phyloP scores from a whole-genome alignment of 805 yeast genomes.

The Candida argentea region DNA sequence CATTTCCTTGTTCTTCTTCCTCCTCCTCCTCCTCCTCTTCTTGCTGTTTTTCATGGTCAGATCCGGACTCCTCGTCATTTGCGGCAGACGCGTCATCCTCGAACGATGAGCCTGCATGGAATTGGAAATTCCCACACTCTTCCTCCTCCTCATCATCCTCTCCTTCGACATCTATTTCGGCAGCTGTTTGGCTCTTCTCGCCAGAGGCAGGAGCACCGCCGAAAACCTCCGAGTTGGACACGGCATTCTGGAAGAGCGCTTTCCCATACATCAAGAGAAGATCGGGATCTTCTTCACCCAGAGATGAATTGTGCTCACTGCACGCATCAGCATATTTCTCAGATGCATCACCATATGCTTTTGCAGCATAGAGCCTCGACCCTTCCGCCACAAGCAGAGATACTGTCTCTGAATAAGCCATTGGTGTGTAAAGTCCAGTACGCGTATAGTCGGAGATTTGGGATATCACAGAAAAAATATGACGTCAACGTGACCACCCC shows the following conservation, averaged over 20 bases:
- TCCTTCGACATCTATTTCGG: too few relatives aligned
- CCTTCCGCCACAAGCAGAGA: slow-evolving; percentile 48
- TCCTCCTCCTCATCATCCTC: slow-evolving; percentile 10
- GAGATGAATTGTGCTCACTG: slow-evolving; percentile 36
- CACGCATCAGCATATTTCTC: slow-evolving; percentile 70
- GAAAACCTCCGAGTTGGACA: slow-evolving; percentile 62
- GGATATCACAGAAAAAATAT: too few relatives aligned
- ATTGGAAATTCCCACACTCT: slow-evolving; percentile 19
- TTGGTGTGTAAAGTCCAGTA: too few relatives aligned
- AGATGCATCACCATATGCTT: slow-evolving; percentile 58
- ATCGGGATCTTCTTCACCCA: slow-evolving; percentile 62
- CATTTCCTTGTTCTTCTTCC: slow-evolving; percentile 12
- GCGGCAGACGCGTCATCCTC: slow-evolving; percentile 12
- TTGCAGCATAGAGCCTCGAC: slow-evolving; percentile 51
- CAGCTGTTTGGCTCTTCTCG: slow-evolving; percentile 13
- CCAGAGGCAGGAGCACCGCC: slow-evolving; percentile 38
- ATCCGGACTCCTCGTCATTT: slow-evolving; percentile 7
- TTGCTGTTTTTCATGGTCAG: slow-evolving; percentile 10
- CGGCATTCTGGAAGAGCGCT: slow-evolving; percentile 70
- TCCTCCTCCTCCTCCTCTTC: slow-evolving; percentile 14
- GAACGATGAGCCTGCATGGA: slow-evolving; percentile 14
- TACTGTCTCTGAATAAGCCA: slow-evolving; percentile 32
- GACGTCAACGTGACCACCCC: too few relatives aligned
- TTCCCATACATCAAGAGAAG: slow-evolving; percentile 68
- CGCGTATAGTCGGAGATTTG: too few relatives aligned